phyloP scores from a whole-genome alignment of 1,284 basidiomycete genomes.

The Neolentinus lepideus region DNA sequence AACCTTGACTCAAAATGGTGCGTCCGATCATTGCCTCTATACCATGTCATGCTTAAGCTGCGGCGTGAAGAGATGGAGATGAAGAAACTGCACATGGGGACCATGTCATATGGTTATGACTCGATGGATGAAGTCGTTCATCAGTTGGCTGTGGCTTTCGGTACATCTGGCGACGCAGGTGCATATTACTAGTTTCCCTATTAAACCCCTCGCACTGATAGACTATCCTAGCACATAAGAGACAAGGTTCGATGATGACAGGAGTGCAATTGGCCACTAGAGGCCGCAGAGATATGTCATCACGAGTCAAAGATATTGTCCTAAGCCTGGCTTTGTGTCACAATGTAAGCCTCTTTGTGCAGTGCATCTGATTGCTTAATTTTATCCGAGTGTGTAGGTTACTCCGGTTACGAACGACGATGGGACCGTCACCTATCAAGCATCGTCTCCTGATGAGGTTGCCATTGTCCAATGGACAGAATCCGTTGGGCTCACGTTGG shows the following conservation, averaged over 20 bases:
- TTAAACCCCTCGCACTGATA: conserved; percentile 2
- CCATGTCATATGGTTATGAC: conserved; percentile 94
- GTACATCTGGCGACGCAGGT: conserved; percentile 46
- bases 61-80: conserved; percentile 89
- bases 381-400: conserved; percentile 47
- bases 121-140: conserved; percentile 97
- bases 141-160: conserved; percentile 80
- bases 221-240: conserved; percentile 27
- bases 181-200: conserved; percentile 3
- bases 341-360: conserved; percentile 69
- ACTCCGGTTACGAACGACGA: conserved; percentile 95
- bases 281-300: conserved; percentile 92
- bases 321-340: conserved; percentile 93
- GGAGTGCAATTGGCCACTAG: conserved; percentile 76
- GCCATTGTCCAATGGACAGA: conserved; percentile 99
- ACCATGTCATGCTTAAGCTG: neutral
- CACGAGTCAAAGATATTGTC: conserved; percentile 90
- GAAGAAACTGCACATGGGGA: conserved; percentile 98
- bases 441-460: conserved; percentile 97
- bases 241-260: conserved; percentile 49
- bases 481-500: conserved; percentile 86
- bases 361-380: too few species aligned
- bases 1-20: conserved; percentile 95
- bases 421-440: conserved; percentile 92
- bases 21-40: conserved; percentile 15